Conservation (phyloP, 2,329 filamentous ascomycete genomes). For the Achaetomium macrosporum region DNA sequence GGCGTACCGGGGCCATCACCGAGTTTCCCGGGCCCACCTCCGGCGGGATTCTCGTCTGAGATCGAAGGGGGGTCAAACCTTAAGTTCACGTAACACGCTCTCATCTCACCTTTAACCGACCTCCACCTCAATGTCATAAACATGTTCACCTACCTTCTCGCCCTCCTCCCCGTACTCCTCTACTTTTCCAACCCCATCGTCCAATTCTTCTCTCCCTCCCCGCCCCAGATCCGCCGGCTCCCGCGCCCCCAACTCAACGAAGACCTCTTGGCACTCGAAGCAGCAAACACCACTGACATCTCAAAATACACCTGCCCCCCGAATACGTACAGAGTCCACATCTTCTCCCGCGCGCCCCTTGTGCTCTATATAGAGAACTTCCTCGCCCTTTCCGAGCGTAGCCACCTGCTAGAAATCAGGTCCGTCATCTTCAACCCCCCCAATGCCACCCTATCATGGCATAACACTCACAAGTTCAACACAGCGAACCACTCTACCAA, state of each 20-base stretch:
- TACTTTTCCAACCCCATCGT: conserved; percentile 8
- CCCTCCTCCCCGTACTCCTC: conserved; percentile 5
- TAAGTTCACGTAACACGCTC: background rate
- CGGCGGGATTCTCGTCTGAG: no score
- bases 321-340: conserved; percentile 38
- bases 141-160: conserved; percentile 10
- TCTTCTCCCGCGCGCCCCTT: conserved; percentile 45
- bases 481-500: conserved; percentile 42
- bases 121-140: background rate
- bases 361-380: conserved; percentile 51
- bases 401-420: conserved; percentile 47
- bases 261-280: conserved; percentile 45
- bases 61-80: background rate
- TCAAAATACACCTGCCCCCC: conserved; percentile 30
- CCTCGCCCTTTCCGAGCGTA: conserved; percentile 38
- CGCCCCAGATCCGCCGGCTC: conserved; percentile 29
- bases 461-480: background rate
- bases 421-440: conserved; percentile 20
- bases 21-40: no score
- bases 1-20: no score
- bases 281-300: no score
- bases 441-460: no score
- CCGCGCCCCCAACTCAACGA: conserved; percentile 45
- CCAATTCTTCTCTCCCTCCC: background rate
- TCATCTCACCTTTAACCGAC: background rate